phyloP scores from a whole-genome alignment of 192 early-diverging fungal genomes.

The Backusella parvicylindrica region DNA sequence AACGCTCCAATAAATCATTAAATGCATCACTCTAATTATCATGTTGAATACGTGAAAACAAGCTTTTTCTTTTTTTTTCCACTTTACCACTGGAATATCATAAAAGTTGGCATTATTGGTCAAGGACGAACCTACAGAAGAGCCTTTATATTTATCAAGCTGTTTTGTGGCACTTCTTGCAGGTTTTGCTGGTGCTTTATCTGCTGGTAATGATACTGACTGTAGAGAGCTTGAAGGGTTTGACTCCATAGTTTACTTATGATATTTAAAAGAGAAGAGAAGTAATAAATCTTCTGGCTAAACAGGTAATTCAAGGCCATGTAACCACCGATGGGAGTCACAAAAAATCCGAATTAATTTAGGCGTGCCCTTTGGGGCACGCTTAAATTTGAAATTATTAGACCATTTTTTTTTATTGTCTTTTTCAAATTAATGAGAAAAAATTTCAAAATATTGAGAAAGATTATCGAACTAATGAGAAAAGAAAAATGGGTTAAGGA shows the following conservation, averaged over 20 bases:
- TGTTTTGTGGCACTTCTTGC: background rate
- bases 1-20: conserved; percentile 38
- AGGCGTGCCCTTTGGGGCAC: no score
- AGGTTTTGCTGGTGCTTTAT: background rate
- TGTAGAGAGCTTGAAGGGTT: background rate
- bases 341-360: no score
- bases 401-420: no score
- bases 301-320: no score
- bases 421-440: no score
- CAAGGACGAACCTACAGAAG: conserved; percentile 19
- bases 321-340: no score
- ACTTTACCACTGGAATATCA: conserved; percentile 46
- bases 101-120: conserved; percentile 42
- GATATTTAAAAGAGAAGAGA: background rate
- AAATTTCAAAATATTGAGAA: no score
- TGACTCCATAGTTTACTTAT: background rate
- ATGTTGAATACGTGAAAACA: background rate
- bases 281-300: no score
- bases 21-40: conserved; percentile 38
- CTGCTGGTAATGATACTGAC: background rate
- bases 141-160: background rate
- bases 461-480: no score
- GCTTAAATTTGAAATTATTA: no score
- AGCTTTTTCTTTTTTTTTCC: background rate
- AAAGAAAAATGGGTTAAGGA: no score